Conservation (phyloP, 768 basidiomycete genomes). For the Ephemerocybe angulata region DNA sequence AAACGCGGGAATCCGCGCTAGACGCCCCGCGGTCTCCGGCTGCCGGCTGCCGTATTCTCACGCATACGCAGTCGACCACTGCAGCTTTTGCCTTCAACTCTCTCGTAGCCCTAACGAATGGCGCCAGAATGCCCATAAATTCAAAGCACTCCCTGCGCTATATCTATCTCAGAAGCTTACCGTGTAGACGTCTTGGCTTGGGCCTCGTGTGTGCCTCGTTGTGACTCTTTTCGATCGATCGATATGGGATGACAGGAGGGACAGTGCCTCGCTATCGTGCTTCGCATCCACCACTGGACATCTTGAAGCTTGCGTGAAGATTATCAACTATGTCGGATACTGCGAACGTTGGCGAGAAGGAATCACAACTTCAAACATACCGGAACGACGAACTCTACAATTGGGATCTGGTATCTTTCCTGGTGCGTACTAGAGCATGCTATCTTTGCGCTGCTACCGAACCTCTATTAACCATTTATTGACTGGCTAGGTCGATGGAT, state of each 20-base stretch:
- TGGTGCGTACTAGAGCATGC: background rate
- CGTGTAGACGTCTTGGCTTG: background rate
- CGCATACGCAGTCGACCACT: too few relatives aligned
- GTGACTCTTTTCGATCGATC: background rate
- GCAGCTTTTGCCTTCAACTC: too few relatives aligned
- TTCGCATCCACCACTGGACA: background rate
- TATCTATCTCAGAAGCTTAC: background rate
- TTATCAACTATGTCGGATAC: background rate
- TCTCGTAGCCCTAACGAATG: too few relatives aligned
- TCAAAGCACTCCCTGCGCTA: background rate
- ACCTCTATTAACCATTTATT: background rate
- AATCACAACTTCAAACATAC: background rate
- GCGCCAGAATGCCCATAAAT: constrained; percentile 17
- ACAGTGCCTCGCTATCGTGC: background rate
- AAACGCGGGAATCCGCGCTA: too few relatives aligned
- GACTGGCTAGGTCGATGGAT: background rate
- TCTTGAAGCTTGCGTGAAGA: background rate
- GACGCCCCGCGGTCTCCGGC: too few relatives aligned
- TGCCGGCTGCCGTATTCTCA: too few relatives aligned
- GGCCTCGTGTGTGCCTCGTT: background rate
- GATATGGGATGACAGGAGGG: background rate
- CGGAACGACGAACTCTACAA: background rate
- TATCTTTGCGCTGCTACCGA: background rate
- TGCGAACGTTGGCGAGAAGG: constrained; percentile 23
- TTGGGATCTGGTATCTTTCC: background rate